phyloP scores from a whole-genome alignment of 108 stramenopile genomes.

The Fistulifera solaris region DNA sequence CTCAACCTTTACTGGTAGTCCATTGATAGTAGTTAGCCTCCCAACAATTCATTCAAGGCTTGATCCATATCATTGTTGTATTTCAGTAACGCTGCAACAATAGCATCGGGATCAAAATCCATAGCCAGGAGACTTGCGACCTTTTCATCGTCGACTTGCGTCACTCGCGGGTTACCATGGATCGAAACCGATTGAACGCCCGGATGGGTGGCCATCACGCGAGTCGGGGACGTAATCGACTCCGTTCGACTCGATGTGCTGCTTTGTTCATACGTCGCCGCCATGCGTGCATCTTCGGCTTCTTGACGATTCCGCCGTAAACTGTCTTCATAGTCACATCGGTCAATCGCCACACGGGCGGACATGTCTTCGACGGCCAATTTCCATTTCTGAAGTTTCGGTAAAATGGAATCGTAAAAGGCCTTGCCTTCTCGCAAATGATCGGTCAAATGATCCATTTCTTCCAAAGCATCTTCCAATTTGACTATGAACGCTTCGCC shows the following conservation, averaged over 20 bases:
- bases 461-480: conserved; percentile 52
- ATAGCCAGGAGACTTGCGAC: conserved; percentile 44
- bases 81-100: conserved; percentile 35
- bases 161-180: conserved; percentile 5
- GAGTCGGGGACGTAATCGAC: background rate
- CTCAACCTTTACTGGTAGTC: too few species aligned
- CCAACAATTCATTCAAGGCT: conserved; percentile 43
- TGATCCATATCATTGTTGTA: conserved; percentile 47
- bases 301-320: conserved; percentile 21
- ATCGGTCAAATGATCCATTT: conserved; percentile 35
- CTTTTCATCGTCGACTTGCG: conserved; percentile 44
- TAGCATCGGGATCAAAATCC: conserved; percentile 51
- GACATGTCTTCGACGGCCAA: conserved; percentile 33
- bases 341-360: conserved; percentile 36
- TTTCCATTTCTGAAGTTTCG: conserved; percentile 32
- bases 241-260: conserved; percentile 1
- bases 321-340: conserved; percentile 40
- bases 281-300: conserved; percentile 37
- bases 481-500: conserved; percentile 30
- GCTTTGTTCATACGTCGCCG: conserved; percentile 15
- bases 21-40: too few species aligned
- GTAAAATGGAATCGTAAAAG: conserved; percentile 39
- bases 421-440: conserved; percentile 41
- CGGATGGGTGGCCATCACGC: conserved; percentile 3
- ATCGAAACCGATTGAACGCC: conserved; percentile 6